Conservation (phyloP, 345 rosid genomes). For the Angophora floribunda region DNA sequence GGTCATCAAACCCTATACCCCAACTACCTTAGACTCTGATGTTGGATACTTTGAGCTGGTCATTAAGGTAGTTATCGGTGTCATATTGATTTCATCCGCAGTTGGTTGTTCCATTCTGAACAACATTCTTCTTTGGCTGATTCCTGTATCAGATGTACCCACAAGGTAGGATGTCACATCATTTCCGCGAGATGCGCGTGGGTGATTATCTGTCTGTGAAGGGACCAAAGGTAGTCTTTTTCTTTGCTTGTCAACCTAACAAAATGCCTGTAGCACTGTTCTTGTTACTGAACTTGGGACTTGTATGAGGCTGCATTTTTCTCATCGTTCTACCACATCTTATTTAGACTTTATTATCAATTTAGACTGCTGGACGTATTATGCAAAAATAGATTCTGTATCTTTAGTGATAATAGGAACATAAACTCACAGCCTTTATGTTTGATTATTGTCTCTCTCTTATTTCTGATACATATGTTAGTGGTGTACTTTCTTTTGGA, state of each 20-base stretch:
- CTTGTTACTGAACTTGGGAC: background rate
- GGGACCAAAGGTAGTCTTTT: slow-evolving; percentile 83
- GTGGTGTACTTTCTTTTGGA: background rate
- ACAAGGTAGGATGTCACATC: slow-evolving; percentile 99
- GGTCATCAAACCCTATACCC: slow-evolving; percentile 91
- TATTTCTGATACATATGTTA: background rate
- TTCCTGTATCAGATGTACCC: slow-evolving; percentile 72
- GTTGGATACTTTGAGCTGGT: slow-evolving; percentile 79
- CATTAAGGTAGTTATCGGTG: slow-evolving; percentile 46
- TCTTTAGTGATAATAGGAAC: background rate
- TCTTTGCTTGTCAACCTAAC: background rate
- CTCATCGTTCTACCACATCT: background rate
- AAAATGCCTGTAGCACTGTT: background rate
- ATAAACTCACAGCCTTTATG: background rate
- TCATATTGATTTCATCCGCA: background rate
- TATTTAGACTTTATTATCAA: background rate
- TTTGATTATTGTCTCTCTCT: background rate
- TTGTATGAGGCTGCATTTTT: background rate
- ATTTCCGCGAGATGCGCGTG: slow-evolving; percentile 87
- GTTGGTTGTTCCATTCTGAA: background rate
- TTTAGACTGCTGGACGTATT: background rate
- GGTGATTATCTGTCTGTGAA: slow-evolving; percentile 83
- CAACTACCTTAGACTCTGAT: slow-evolving; percentile 91
- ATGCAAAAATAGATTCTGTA: background rate
- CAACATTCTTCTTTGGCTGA: background rate